phyloP scores from a whole-genome alignment of 2,329 filamentous ascomycete species.

The Chrysosphaeria jannelii region DNA sequence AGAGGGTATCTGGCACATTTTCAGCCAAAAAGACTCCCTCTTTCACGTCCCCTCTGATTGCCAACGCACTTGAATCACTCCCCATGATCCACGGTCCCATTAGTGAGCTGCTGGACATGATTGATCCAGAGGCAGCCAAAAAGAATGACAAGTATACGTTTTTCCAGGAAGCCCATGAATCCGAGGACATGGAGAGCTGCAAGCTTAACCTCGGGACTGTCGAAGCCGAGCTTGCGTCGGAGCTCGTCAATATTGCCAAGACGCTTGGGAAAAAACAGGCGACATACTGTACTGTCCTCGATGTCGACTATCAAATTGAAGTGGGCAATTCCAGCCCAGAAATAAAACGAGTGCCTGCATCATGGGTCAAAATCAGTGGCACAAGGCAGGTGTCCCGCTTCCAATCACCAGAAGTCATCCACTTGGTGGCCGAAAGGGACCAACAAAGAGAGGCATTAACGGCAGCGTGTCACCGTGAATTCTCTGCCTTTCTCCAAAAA shows the following conservation, averaged over 20 bases:
- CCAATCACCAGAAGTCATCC: slow-evolving; percentile 72
- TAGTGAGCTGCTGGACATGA: slow-evolving; percentile 46
- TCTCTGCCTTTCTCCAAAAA: slow-evolving; percentile 47
- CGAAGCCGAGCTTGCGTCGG: slow-evolving; percentile 60
- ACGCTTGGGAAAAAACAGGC: slow-evolving; percentile 40
- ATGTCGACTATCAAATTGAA: slow-evolving; percentile 87
- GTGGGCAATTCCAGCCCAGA: slow-evolving; percentile 37
- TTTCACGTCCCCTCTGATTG: slow-evolving; percentile 41
- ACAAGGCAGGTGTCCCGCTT: slow-evolving; percentile 83
- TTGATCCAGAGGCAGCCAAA: slow-evolving; percentile 58
- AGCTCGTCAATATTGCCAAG: slow-evolving; percentile 38
- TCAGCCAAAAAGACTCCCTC: slow-evolving; percentile 13
- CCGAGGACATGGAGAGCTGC: slow-evolving; percentile 62
- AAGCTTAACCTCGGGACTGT: slow-evolving; percentile 79
- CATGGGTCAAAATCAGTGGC: slow-evolving; percentile 81
- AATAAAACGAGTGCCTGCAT: slow-evolving; percentile 68
- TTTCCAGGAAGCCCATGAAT: slow-evolving; percentile 67
- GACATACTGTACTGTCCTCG: slow-evolving; percentile 49
- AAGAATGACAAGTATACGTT: slow-evolving; percentile 83
- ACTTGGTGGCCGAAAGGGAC: slow-evolving; percentile 60
- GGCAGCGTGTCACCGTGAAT: slow-evolving; percentile 52
- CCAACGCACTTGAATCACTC: slow-evolving; percentile 40
- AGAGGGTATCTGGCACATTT: slow-evolving; percentile 54
- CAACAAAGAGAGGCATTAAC: slow-evolving; percentile 84
- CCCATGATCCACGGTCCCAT: slow-evolving; percentile 49